These are phyloP conservation scores for Meyerozyma sp. DNA, from an alignment of 1,139 yeast species.

Conservation along the genomic window DNA sequence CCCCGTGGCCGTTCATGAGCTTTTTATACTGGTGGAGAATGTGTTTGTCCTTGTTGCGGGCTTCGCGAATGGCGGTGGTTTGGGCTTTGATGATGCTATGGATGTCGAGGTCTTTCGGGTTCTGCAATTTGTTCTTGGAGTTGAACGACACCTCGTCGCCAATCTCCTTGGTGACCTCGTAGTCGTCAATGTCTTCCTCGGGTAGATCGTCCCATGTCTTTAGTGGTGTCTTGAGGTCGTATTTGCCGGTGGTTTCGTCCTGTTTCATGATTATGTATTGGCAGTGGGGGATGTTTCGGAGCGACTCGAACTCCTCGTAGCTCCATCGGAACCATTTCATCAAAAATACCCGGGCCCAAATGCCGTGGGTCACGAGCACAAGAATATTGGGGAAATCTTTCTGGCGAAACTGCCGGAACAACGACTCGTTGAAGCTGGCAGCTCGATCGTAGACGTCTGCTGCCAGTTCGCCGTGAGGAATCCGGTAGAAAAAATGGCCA, in stretches of 20 bases:
- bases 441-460: constrained; percentile 92
- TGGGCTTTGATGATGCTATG: constrained; percentile 40
- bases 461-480: constrained; percentile 92
- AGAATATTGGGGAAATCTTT: constrained; percentile 67
- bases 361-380: constrained; percentile 86
- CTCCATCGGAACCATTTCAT: constrained; percentile 95
- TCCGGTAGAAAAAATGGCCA: constrained; percentile 87
- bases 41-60: constrained; percentile 32
- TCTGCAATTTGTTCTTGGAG: constrained; percentile 26
- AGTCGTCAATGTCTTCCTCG: constrained; percentile 35
- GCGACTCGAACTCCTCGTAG: constrained; percentile 79
- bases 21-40: constrained; percentile 30
- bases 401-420: constrained; percentile 71
- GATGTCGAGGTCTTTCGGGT: constrained; percentile 41
- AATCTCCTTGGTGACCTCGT: constrained; percentile 35
- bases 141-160: constrained; percentile 40
- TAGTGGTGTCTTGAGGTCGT: constrained; percentile 46
- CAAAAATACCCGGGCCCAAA: constrained; percentile 85
- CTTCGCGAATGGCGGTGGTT: constrained; percentile 33
- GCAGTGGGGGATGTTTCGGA: constrained; percentile 81
- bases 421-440: constrained; percentile 81
- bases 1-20: constrained; percentile 10
- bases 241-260: constrained; percentile 35
- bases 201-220: constrained; percentile 58
- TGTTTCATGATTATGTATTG: constrained; percentile 74